Evolutionary conservation across 176 grass and related monocot genomes (phyloP), one percentile per base, ranked within the genome.

Genomic region (Raddia distichophylla): DNA sequence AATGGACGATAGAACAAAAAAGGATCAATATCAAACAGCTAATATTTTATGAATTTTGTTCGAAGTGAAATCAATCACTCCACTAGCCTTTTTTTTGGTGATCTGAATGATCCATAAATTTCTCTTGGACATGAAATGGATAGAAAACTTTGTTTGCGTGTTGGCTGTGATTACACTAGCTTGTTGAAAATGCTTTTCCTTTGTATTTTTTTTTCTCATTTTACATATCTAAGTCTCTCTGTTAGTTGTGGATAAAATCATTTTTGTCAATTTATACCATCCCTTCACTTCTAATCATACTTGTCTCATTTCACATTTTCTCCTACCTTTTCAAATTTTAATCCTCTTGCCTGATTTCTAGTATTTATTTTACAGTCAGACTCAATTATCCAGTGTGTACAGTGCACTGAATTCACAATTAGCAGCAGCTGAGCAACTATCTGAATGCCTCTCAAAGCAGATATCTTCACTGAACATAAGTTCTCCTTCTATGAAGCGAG

Each of bases 381-480:
- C 73, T 65, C 92, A 94, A 67, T 86, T 91, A 75, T 87, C 93
- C 67, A 98, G 95, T 59, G 92, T 94, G 50, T 95, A 93, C 80
- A 98, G 88, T 78, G 90, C 90, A 73, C 71, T 94, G 80, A 98
- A 98, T 73, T 94, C 90, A 0, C 95, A 98, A 86, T 89, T 98
- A 76, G 90, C 90, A 64, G 86, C 90, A 73, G 95, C 95, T 20
- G 95, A 98, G 62, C 90, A 95, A 83, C 82, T 98, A 44, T 94
- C 95, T 86, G 90, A 94, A 69, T 87, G 81, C 84, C 90, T 98
- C 51, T 80, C 90, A 54, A 98, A 88, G 64, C 95, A 98, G 84
- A 93, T 98, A 85, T 74, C 88, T 71, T 78, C 37, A 50, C 86
- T 98, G 75, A 91, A 93, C 79, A 90, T 98, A 75, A 86, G 79